Percentiles rank a stretch among this genome's conserved stretches.
These are phyloP conservation scores for Peltaster fructicola DNA, from an alignment of 2,329 filamentous ascomycete genomes.

Conservation along the genomic window DNA sequence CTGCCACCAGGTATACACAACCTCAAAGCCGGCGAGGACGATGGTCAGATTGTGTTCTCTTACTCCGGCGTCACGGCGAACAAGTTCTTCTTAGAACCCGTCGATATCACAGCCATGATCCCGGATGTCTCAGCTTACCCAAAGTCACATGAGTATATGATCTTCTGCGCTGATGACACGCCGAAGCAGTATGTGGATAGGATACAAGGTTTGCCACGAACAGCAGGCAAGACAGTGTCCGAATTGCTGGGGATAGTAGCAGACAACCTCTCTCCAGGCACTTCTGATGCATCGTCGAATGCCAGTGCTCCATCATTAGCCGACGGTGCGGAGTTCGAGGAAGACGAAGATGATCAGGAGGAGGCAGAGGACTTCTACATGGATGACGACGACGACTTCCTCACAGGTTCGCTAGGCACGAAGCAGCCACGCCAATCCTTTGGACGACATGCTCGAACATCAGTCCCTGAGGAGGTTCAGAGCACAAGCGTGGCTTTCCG, in stretches of 20 bases:
- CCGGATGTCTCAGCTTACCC: slow-evolving; percentile 45
- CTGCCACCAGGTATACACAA: slow-evolving; percentile 32
- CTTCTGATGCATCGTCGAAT: slow-evolving; percentile 23
- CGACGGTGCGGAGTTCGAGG: slow-evolving; percentile 19
- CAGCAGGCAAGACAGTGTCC: slow-evolving; percentile 27
- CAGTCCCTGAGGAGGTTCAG: not conserved
- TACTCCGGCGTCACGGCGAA: slow-evolving; percentile 21
- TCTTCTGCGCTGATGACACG: slow-evolving; percentile 34
- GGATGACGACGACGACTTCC: slow-evolving; percentile 20
- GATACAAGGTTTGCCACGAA: slow-evolving; percentile 29
- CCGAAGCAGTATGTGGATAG: slow-evolving; percentile 24
- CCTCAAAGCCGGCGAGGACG: slow-evolving; percentile 46
- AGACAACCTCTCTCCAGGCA: slow-evolving; percentile 17
- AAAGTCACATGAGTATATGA: slow-evolving; percentile 36
- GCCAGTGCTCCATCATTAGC: too few species aligned
- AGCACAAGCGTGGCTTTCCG: slow-evolving; percentile 5
- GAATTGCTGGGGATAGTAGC: slow-evolving; percentile 33
- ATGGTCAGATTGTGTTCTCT: slow-evolving; percentile 52
- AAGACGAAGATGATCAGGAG: slow-evolving; percentile 19
- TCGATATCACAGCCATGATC: slow-evolving; percentile 22
- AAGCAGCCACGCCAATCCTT: slow-evolving; percentile 4
- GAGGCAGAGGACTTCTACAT: slow-evolving; percentile 15
- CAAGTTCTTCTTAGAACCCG: slow-evolving; percentile 5
- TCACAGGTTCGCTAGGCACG: slow-evolving; percentile 5
- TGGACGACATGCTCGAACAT: not conserved